Evolutionary conservation across 352 stramenopile species (phyloP).

Genomic region (Phytophthora podocarpi): DNA sequence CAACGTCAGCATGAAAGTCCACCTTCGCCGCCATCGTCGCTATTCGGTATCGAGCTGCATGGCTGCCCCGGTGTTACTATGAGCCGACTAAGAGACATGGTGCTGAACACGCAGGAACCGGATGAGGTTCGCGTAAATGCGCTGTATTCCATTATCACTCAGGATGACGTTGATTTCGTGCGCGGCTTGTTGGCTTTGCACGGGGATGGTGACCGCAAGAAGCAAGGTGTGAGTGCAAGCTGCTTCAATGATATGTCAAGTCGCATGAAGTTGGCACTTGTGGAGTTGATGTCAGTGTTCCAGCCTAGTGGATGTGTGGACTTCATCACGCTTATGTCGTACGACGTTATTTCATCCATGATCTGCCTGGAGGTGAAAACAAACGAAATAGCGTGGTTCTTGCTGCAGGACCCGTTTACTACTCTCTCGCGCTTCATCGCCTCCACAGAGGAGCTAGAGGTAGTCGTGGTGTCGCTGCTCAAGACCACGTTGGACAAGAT

Average conservation of each 20-base stretch:
- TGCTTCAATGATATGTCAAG: slow-evolving; percentile 74
- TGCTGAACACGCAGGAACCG: slow-evolving; percentile 56
- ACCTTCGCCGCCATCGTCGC: slow-evolving; percentile 27
- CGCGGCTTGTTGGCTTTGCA: slow-evolving; percentile 60
- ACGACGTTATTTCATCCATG: slow-evolving; percentile 86
- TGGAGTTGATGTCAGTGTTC: slow-evolving; percentile 70
- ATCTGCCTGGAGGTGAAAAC: slow-evolving; percentile 80
- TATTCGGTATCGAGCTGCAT: slow-evolving; percentile 62
- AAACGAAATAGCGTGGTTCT: slow-evolving; percentile 83
- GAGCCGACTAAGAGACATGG: slow-evolving; percentile 70
- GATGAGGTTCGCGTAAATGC: slow-evolving; percentile 75
- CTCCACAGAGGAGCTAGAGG: slow-evolving; percentile 63
- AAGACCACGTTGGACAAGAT: slow-evolving; percentile 81
- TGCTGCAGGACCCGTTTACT: slow-evolving; percentile 81
- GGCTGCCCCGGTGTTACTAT: slow-evolving; percentile 59
- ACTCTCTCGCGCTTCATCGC: slow-evolving; percentile 70
- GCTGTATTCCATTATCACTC: slow-evolving; percentile 66
- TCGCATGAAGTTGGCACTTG: slow-evolving; percentile 68
- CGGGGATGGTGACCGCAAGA: slow-evolving; percentile 69
- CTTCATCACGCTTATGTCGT: slow-evolving; percentile 73
- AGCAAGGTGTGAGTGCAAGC: slow-evolving; percentile 54
- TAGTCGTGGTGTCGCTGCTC: slow-evolving; percentile 74
- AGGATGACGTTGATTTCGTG: slow-evolving; percentile 76
- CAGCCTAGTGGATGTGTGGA: slow-evolving; percentile 62
- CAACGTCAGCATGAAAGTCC: slow-evolving; percentile 34